Conservation (phyloP, 768 basidiomycete species). For the Lactarius evosmus region DNA sequence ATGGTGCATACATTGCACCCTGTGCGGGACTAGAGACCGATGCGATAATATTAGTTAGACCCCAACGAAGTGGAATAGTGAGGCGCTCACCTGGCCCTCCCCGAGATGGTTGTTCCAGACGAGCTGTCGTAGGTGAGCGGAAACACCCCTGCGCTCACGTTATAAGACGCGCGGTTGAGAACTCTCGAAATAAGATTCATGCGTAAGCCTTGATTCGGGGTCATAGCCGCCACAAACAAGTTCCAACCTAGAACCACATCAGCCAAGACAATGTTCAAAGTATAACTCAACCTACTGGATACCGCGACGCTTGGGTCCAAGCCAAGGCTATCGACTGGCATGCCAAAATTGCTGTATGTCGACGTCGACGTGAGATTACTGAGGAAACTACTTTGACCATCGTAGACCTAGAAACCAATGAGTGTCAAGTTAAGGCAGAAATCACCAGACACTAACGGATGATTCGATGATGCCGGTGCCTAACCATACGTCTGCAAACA, state of each 20-base stretch:
- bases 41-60: neutral
- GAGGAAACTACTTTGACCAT: conserved; percentile 50
- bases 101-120: neutral
- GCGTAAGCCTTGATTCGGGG: neutral
- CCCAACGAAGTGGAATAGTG: too few species aligned
- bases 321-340: neutral
- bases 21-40: neutral
- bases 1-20: neutral
- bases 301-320: neutral
- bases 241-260: neutral
- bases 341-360: neutral
- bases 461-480: neutral
- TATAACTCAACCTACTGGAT: neutral
- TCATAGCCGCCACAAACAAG: neutral
- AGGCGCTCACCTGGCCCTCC: neutral
- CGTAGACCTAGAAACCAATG: conserved; percentile 38
- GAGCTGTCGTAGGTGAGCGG: neutral
- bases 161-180: neutral
- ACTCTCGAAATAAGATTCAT: neutral
- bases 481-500: neutral
- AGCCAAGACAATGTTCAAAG: neutral
- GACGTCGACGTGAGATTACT: conserved; percentile 35
- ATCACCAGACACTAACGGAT: neutral
- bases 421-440: too few species aligned
- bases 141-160: neutral